Conservation (phyloP, 495 filamentous ascomycete genomes). For the Xylaria nigripes region DNA sequence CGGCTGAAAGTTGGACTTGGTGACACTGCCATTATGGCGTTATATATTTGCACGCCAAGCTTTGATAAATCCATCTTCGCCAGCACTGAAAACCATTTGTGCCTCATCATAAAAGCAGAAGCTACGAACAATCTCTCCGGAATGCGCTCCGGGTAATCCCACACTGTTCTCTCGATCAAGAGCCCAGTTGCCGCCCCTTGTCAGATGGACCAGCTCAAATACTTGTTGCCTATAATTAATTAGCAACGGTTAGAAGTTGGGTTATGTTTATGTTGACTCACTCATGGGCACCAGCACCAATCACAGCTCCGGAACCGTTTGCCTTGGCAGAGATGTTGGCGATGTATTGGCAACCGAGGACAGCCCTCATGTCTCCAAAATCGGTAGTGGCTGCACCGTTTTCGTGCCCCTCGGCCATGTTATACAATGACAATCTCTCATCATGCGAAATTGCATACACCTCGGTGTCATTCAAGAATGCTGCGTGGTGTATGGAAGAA, state of each 20-base stretch:
- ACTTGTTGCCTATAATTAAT: conserved; percentile 45
- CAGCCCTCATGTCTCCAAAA: conserved; percentile 68
- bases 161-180: conserved; percentile 54
- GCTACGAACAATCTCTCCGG: conserved; percentile 73
- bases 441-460: conserved; percentile 75
- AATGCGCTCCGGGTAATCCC: conserved; percentile 67
- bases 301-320: conserved; percentile 47
- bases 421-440: conserved; percentile 71
- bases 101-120: conserved; percentile 66
- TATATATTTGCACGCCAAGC: conserved; percentile 45
- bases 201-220: conserved; percentile 60
- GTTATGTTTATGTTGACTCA: conserved; percentile 22
- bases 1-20: conserved; percentile 22
- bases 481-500: conserved; percentile 73
- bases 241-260: conserved; percentile 3
- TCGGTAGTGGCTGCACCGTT: conserved; percentile 48
- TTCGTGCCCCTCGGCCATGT: conserved; percentile 49
- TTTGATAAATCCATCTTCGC: conserved; percentile 69
- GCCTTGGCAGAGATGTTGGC: conserved; percentile 55
- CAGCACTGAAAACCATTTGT: conserved; percentile 63
- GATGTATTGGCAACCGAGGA: conserved; percentile 73
- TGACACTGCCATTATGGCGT: background rate
- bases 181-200: conserved; percentile 49
- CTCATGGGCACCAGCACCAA: conserved; percentile 56
- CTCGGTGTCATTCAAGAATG: conserved; percentile 60